Evolutionary conservation across 768 basidiomycete species (phyloP).

Genomic region (Naganishia friedmannii): DNA sequence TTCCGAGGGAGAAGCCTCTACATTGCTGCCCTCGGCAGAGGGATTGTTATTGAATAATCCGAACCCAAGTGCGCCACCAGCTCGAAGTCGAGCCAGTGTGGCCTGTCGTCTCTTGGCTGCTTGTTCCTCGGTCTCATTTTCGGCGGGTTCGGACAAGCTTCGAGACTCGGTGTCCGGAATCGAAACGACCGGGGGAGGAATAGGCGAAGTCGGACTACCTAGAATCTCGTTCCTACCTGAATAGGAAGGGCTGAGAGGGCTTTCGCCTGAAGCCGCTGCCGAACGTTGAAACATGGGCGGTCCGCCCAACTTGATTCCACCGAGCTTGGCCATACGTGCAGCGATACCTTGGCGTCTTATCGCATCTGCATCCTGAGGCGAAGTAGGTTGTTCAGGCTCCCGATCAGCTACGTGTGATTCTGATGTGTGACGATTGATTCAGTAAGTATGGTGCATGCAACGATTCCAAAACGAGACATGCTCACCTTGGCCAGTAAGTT

Average conservation of each 20-base stretch:
- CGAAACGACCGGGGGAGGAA: background rate
- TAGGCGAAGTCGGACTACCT: conserved; percentile 1
- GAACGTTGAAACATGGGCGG: conserved; percentile 53
- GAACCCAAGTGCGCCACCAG: conserved; percentile 62
- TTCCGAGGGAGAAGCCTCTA: conserved; percentile 1
- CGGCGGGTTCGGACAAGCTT: conserved; percentile 17
- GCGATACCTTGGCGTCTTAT: conserved; percentile 70
- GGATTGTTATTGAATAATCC: conserved; percentile 56
- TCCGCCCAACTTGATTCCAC: conserved; percentile 76
- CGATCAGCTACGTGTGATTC: background rate
- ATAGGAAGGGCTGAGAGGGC: conserved; percentile 8
- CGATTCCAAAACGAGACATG: background rate
- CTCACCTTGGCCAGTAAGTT: background rate
- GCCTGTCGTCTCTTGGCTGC: conserved; percentile 62
- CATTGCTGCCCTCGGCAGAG: background rate
- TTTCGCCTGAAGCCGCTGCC: conserved; percentile 12
- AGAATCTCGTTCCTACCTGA: background rate
- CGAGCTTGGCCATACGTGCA: conserved; percentile 90
- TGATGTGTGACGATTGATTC: background rate
- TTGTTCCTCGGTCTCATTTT: conserved; percentile 49
- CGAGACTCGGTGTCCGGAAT: background rate
- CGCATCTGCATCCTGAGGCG: conserved; percentile 54
- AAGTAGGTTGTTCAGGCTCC: conserved; percentile 1
- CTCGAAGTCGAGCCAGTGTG: conserved; percentile 60
- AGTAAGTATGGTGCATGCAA: too few species aligned